A percentile compares a stretch with the other conserved stretches of the same genome.
These are phyloP conservation scores for Hippophae tibetana DNA, from an alignment of 306 rosid species.

Conservation along the genomic window DNA sequence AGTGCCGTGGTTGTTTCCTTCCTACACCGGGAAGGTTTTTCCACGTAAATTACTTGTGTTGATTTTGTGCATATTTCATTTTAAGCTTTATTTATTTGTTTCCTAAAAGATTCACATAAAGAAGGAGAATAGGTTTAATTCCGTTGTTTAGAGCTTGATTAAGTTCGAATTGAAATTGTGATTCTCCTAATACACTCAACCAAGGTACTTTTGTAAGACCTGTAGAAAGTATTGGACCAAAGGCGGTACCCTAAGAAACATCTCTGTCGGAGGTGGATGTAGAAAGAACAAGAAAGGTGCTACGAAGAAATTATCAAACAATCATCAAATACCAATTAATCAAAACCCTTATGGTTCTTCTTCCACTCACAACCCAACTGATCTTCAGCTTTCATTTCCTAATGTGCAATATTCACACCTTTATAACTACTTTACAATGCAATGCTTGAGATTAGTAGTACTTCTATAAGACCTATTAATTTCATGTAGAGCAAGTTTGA, in stretches of 20 bases:
- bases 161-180: no score
- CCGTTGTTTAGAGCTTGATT: no score
- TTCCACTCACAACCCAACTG: slow-evolving; percentile 40
- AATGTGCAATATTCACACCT: slow-evolving; percentile 61
- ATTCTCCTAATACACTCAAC: no score
- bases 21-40: no score
- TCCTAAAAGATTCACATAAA: no score
- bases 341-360: slow-evolving; percentile 26
- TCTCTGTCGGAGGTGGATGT: slow-evolving; percentile 92
- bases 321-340: slow-evolving; percentile 2
- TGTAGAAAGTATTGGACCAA: slow-evolving; percentile 95
- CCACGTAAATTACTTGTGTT: no score
- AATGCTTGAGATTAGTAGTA: slow-evolving; percentile 23
- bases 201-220: slow-evolving; percentile 92
- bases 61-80: no score
- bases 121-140: no score
- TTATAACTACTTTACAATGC: slow-evolving; percentile 21
- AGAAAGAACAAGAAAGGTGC: slow-evolving; percentile 80
- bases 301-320: slow-evolving; percentile 49
- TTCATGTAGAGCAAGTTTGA: slow-evolving; percentile 74
- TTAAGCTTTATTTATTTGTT: no score
- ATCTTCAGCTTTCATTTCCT: slow-evolving; percentile 65
- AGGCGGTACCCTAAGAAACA: slow-evolving; percentile 93
- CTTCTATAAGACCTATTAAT: slow-evolving; percentile 39
- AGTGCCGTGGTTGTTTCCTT: no score